Base-by-base conservation (phyloP, 306 rosid species). In the Prunus davidiana region DNA sequence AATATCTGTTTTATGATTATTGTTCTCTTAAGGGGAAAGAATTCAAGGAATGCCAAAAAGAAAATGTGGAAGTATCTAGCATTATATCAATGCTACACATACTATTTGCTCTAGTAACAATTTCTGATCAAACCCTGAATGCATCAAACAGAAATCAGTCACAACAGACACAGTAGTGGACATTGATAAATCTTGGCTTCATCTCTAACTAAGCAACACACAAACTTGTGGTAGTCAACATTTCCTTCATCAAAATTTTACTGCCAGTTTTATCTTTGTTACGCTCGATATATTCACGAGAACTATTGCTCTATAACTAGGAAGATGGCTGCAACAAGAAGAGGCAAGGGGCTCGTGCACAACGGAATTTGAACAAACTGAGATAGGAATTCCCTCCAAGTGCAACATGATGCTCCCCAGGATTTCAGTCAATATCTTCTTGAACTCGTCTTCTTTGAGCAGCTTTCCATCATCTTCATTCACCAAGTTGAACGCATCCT, bases 341-440 rank as follows among this genome's bases (percentile, higher is more conserved):
- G 97, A 69, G 55, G 89, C 88, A 18, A 89, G 78, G 49, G 98
- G 96, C 83, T 96, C 96, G 63, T 92, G 99, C 78, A 96, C 93
- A 13, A 96, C 99, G 2, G 97, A 89, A 79, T 88, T 87, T 54
- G 99, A 84, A 77, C 91, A 88, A 76, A 92, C 84, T 18, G 87
- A 69, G 76, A 96, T 84, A 12, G 93, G 91, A 79, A 54, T 86
- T 86, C 88, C 91, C 79, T 93, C 97, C 81, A 96, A 79, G 63
- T 92, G 93, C 83, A 92, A 63, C 99, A 92, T 89, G 69, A 91
- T 82, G 25, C 85, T 72, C 72, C 85, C 96, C 43, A 92, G 76
- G 71, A 96, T 84, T 68, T 87, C 93, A 63, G 86, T 68, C n/a
- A n/a, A n/a, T n/a, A n/a, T n/a, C n/a, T n/a, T n/a, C n/a, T n/a